phyloP scores from a whole-genome alignment of 2,329 filamentous ascomycete genomes.

The Tolypocladium endophyticum region DNA sequence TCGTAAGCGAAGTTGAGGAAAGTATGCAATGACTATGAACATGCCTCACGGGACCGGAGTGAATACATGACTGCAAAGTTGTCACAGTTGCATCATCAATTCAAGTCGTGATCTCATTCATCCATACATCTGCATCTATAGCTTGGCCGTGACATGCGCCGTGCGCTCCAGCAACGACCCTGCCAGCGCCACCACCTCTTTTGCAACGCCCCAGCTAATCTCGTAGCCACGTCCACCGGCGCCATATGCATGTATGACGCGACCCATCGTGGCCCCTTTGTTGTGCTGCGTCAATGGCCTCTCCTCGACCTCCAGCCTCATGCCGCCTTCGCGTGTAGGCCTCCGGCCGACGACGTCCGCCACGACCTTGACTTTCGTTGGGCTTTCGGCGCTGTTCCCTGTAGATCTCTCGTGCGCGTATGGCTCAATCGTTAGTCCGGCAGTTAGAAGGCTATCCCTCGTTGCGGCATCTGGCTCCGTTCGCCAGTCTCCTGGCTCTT shows the following conservation, averaged over 20 bases:
- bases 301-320: slow-evolving; percentile 43
- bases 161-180: neutral
- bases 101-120: neutral
- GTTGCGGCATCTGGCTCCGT: slow-evolving; percentile 33
- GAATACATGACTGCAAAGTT: too few species aligned
- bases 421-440: slow-evolving; percentile 17
- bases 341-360: slow-evolving; percentile 33
- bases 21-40: too few species aligned
- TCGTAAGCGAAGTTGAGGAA: too few species aligned
- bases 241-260: slow-evolving; percentile 44
- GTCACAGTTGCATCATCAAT: too few species aligned
- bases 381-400: slow-evolving; percentile 6
- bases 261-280: neutral
- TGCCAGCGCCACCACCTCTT: slow-evolving; percentile 26
- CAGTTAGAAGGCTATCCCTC: slow-evolving; percentile 33
- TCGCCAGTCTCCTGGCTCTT: slow-evolving; percentile 39
- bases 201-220: slow-evolving; percentile 47
- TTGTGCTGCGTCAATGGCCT: neutral
- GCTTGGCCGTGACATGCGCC: neutral
- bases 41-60: too few species aligned
- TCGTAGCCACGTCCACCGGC: slow-evolving; percentile 49
- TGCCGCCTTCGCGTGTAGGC: slow-evolving; percentile 31
- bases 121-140: neutral
- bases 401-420: slow-evolving; percentile 7
- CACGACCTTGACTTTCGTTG: slow-evolving; percentile 20